Conservation (phyloP, 106 monocot genomes). For the Xerophyta viscosa region DNA sequence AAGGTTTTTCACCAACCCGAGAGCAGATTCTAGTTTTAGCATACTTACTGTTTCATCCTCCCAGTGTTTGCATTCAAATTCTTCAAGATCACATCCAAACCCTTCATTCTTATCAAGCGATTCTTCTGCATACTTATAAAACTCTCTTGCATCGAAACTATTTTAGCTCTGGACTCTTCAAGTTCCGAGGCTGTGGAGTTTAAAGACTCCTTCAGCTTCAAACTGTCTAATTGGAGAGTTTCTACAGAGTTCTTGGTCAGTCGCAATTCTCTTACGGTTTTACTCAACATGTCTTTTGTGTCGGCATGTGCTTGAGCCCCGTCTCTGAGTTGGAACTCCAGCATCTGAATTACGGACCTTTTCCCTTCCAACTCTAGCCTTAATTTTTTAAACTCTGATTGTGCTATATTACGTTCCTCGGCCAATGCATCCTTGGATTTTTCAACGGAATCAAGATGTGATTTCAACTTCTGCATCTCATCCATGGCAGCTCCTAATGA, state of each 20-base stretch:
- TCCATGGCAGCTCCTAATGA: slow-evolving; percentile 44
- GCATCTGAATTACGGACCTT: slow-evolving; percentile 25
- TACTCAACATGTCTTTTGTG: slow-evolving; percentile 17
- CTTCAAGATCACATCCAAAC: slow-evolving; percentile 40
- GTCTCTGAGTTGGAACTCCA: slow-evolving; percentile 32
- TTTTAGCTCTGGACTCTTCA: slow-evolving; percentile 18
- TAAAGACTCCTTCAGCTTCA: slow-evolving; percentile 13
- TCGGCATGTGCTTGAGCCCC: slow-evolving; percentile 27
- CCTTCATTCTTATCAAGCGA: no score
- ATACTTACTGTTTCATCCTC: slow-evolving; percentile 23
- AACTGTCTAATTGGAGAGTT: slow-evolving; percentile 7
- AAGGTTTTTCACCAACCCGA: slow-evolving; percentile 10
- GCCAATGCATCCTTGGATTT: slow-evolving; percentile 27
- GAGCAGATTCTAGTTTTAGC: slow-evolving; percentile 9
- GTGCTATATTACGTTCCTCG: slow-evolving; percentile 20
- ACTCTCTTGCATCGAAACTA: slow-evolving; percentile 24
- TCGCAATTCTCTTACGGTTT: slow-evolving; percentile 33
- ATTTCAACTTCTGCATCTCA: slow-evolving; percentile 68
- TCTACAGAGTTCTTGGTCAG: slow-evolving; percentile 12
- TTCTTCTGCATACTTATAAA: slow-evolving; percentile 16
- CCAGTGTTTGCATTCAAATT: slow-evolving; percentile 18
- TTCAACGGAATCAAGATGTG: slow-evolving; percentile 34
- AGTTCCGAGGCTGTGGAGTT: slow-evolving; percentile 6
- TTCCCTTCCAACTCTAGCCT: slow-evolving; percentile 26
- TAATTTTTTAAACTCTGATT: slow-evolving; percentile 30